Percentiles rank a stretch among this genome's conserved stretches.
Evolutionary conservation across 371 early-diverging fungal genomes (phyloP).

Genomic region (Batkoa obscura): DNA sequence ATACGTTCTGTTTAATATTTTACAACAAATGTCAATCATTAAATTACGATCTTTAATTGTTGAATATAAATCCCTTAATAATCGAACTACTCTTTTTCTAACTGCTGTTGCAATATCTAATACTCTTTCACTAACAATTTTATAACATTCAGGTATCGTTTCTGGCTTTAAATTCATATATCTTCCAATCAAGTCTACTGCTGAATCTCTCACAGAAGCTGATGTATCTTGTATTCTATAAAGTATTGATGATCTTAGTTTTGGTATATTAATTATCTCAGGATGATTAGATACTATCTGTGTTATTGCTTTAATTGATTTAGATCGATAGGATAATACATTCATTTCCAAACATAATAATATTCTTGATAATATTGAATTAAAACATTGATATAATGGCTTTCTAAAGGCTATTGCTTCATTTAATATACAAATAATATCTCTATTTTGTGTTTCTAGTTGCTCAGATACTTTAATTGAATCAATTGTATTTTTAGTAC

Average conservation of each 20-base stretch:
- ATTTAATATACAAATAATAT: conserved; percentile 14
- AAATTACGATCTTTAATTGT: conserved; percentile 22
- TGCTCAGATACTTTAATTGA: background rate
- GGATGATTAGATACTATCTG: conserved; percentile 42
- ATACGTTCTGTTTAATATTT: conserved; percentile 41
- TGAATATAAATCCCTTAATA: conserved; percentile 55
- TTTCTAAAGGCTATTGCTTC: conserved; percentile 29
- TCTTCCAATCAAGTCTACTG: conserved; percentile 68
- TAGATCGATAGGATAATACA: conserved; percentile 43
- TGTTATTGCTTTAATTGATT: conserved; percentile 54
- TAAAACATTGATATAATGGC: conserved; percentile 43
- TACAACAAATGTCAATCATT: conserved; percentile 50
- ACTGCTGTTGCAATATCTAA: conserved; percentile 70
- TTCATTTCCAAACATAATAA: conserved; percentile 37
- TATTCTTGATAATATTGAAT: conserved; percentile 40
- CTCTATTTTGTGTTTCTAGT: conserved; percentile 6
- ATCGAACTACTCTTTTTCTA: conserved; percentile 63
- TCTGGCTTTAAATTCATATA: conserved; percentile 39
- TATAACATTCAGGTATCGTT: conserved; percentile 46
- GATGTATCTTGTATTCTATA: conserved; percentile 62
- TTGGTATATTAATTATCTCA: conserved; percentile 28
- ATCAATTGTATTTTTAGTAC: background rate
- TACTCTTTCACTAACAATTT: conserved; percentile 44
- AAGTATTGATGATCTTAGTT: conserved; percentile 43
- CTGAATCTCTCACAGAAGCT: conserved; percentile 75